These are phyloP conservation scores for Coemansia reversa DNA, from an alignment of 192 early-diverging fungal species.

Conservation along the genomic window DNA sequence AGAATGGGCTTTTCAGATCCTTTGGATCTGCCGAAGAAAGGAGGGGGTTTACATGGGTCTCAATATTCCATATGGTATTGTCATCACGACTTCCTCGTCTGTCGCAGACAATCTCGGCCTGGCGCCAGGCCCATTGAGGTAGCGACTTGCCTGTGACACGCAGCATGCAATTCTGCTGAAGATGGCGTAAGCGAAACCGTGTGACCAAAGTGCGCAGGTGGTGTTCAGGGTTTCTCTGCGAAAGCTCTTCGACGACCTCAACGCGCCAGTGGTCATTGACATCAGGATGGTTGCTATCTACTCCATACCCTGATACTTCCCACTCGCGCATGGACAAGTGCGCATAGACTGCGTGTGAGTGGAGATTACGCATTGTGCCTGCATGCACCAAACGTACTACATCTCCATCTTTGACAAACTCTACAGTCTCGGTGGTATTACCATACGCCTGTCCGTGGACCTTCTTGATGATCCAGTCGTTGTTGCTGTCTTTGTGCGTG, in stretches of 20 bases:
- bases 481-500: slow-evolving; percentile 90
- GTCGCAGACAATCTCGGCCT: slow-evolving; percentile 90
- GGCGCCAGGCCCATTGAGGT: slow-evolving; percentile 96
- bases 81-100: slow-evolving; percentile 60
- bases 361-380: slow-evolving; percentile 73
- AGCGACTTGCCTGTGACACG: slow-evolving; percentile 71
- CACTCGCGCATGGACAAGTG: slow-evolving; percentile 72
- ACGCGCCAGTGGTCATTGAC: slow-evolving; percentile 89
- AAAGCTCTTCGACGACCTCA: slow-evolving; percentile 73
- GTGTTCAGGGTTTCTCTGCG: slow-evolving; percentile 37
- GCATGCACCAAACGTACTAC: slow-evolving; percentile 78
- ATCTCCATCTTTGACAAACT: slow-evolving; percentile 77
- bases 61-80: slow-evolving; percentile 92
- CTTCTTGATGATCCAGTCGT: slow-evolving; percentile 80
- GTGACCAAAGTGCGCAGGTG: slow-evolving; percentile 75
- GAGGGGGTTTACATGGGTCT: slow-evolving; percentile 76
- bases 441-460: slow-evolving; percentile 51
- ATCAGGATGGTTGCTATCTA: slow-evolving; percentile 65
- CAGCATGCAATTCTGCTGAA: slow-evolving; percentile 70
- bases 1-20: slow-evolving; percentile 72
- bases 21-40: slow-evolving; percentile 67
- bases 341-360: slow-evolving; percentile 77
- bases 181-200: slow-evolving; percentile 77
- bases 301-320: slow-evolving; percentile 91
- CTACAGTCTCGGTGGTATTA: slow-evolving; percentile 44